A percentile compares a stretch with the other conserved stretches of the same genome.
Evolutionary conservation across 345 rosid species (phyloP).

Genomic region (Citrus unshiu): DNA sequence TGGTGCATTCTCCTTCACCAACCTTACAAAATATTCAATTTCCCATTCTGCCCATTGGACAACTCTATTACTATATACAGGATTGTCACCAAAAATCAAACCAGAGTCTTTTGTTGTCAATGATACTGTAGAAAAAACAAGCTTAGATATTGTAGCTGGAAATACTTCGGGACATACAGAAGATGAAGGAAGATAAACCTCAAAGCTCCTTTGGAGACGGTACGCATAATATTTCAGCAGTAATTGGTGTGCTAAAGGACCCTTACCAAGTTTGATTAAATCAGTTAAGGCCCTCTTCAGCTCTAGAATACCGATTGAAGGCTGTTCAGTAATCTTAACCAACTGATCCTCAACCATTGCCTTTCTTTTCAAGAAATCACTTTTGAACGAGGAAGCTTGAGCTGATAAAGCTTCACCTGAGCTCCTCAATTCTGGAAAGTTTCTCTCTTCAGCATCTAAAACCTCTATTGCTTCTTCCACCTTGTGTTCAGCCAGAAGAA

Average conservation of each 20-base stretch:
- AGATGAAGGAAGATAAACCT: constrained; percentile 67
- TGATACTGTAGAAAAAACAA: constrained; percentile 73
- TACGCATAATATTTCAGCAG: constrained; percentile 53
- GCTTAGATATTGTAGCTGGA: constrained; percentile 72
- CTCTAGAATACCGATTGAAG: constrained; percentile 45
- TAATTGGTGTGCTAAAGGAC: constrained; percentile 74
- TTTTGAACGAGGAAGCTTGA: constrained; percentile 46
- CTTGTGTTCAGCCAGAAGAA: constrained; percentile 84
- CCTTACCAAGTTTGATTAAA: constrained; percentile 80
- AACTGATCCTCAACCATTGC: constrained; percentile 69
- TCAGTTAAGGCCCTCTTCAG: constrained; percentile 55
- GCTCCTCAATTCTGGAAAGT: constrained; percentile 50
- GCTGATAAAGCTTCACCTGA: constrained; percentile 42
- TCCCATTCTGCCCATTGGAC: constrained; percentile 98
- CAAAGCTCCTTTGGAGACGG: constrained; percentile 62
- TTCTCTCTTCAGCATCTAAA: constrained; percentile 70
- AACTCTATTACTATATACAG: constrained; percentile 71
- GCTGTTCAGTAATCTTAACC: constrained; percentile 61
- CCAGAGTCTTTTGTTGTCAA: constrained; percentile 67
- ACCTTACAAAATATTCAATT: constrained; percentile 72
- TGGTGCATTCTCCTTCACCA: constrained; percentile 82
- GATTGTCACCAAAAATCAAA: constrained; percentile 78
- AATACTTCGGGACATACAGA: constrained; percentile 67
- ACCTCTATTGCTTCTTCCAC: constrained; percentile 72
- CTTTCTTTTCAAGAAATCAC: constrained; percentile 61